A percentile compares a stretch with the other conserved stretches of the same genome.
phyloP scores from a whole-genome alignment of 1,284 basidiomycete species.

The Puccinia brachypodii region DNA sequence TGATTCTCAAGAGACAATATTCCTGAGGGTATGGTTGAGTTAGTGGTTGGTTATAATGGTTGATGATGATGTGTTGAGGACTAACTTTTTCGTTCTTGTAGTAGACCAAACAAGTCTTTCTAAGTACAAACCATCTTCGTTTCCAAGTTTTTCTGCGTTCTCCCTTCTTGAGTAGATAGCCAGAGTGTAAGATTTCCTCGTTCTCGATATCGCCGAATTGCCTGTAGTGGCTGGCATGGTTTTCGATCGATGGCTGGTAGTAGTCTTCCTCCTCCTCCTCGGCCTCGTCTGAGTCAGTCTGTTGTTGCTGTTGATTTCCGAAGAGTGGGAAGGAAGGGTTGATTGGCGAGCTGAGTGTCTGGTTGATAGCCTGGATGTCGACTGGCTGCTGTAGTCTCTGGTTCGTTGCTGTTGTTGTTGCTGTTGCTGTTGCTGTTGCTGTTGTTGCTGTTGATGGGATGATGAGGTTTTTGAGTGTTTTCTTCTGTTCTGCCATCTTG shows the following conservation, averaged over 20 bases:
- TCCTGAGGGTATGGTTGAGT: constrained; percentile 60
- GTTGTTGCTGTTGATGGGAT: neutral
- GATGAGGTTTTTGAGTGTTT: neutral
- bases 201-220: constrained; percentile 48
- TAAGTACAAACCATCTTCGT: constrained; percentile 95
- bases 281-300: constrained; percentile 36
- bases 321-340: neutral
- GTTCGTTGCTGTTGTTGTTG: neutral
- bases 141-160: constrained; percentile 99
- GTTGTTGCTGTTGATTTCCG: neutral
- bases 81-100: constrained; percentile 80
- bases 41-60: neutral
- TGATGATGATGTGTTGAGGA: constrained; percentile 56
- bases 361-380: constrained; percentile 15
- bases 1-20: constrained; percentile 84
- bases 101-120: constrained; percentile 86
- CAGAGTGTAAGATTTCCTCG: constrained; percentile 56
- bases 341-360: constrained; percentile 21
- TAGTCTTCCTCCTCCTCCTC: constrained; percentile 31
- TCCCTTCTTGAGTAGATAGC: constrained; percentile 93
- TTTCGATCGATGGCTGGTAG: constrained; percentile 17
- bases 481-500: no score
- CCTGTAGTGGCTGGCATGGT: constrained; percentile 30
- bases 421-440: neutral
- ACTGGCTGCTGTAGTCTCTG: neutral